Evolutionary conservation across 768 basidiomycete genomes (phyloP), one percentile per base, ranked within the genome.

Genomic region (Strobilomyces confusus): DNA sequence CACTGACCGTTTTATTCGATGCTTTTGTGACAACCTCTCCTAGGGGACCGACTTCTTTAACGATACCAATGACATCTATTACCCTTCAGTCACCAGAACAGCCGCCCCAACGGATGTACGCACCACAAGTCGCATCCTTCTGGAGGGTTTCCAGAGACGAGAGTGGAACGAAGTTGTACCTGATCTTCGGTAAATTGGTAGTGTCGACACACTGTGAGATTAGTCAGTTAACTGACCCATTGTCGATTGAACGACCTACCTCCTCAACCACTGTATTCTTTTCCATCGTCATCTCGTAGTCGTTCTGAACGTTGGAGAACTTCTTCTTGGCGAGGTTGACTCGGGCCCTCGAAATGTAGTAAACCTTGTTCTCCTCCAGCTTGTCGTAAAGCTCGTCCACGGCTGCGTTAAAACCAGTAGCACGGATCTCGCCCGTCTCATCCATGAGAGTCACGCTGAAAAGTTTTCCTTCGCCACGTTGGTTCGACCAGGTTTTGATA

Each of bases 251-350:
- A 55, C 20, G 43, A 60, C 77, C 40, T 52, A 91, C 90, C 77
- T 93, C 90, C 66, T 91, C 87, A 20, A 98, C 76, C 55, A 90
- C 89, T 0, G 93, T 93, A 52, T 81, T 78, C 56, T 80, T 82
- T 58, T 94, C 92, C n/a, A 99, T 76, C 46, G 75, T 78, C 58
- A 99, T 81, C 68, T 98, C 95, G 63, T 98, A 98, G 65, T 98
- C 95, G 65, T 95, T 97, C 57, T 78, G 73, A 46, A 95, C 71
- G 64, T 90, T 92, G 32, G 82, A 88, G 70, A 95, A 99, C 71
- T 97, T 95, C 73, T 94, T 98, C 76, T 97, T 98, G 30, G 95
- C 95, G 14, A 98, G 83, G 63, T 92, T 92, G 64, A 98, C 87
- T 45, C 92, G 82, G 6, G 89, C 97, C 66, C 87, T 90, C 0